Conservation (phyloP, 345 rosid genomes). For the Rhodamnia rubescens region DNA sequence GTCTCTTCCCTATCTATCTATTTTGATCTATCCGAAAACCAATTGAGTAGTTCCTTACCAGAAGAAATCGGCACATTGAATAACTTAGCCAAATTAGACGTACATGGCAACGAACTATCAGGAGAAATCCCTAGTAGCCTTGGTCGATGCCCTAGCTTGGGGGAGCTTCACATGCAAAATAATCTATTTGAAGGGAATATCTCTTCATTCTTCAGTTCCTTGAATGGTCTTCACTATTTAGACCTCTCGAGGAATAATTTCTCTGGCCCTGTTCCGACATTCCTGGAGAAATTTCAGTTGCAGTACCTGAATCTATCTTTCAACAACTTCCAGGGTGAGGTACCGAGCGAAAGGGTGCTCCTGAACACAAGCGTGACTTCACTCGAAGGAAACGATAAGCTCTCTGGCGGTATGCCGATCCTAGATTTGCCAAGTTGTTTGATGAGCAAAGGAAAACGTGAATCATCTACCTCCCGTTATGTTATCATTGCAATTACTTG, state of each 20-base stretch:
- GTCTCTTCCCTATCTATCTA: neutral
- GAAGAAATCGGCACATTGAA: neutral
- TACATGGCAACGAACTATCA: neutral
- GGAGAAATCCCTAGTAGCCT: neutral
- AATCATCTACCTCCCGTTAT: neutral
- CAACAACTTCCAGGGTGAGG: conserved; percentile 7
- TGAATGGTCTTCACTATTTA: neutral
- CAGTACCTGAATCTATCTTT: conserved; percentile 2
- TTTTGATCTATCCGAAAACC: conserved; percentile 2
- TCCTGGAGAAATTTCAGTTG: neutral
- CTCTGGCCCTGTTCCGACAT: neutral
- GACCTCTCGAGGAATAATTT: conserved; percentile 6
- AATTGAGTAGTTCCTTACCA: conserved; percentile 6
- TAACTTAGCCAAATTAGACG: neutral
- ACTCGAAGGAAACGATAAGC: neutral
- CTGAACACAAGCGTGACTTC: neutral
- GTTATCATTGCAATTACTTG: neutral
- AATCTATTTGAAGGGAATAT: neutral
- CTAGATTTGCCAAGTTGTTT: neutral
- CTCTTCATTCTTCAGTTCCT: neutral
- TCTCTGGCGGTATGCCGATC: conserved; percentile 3
- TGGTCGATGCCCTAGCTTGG: neutral
- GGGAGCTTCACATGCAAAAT: neutral
- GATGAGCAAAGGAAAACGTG: neutral
- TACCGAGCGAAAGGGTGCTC: conserved; percentile 11